Base-by-base conservation (phyloP, 805 yeast species). In the Zygosaccharomyces rouxii region DNA sequence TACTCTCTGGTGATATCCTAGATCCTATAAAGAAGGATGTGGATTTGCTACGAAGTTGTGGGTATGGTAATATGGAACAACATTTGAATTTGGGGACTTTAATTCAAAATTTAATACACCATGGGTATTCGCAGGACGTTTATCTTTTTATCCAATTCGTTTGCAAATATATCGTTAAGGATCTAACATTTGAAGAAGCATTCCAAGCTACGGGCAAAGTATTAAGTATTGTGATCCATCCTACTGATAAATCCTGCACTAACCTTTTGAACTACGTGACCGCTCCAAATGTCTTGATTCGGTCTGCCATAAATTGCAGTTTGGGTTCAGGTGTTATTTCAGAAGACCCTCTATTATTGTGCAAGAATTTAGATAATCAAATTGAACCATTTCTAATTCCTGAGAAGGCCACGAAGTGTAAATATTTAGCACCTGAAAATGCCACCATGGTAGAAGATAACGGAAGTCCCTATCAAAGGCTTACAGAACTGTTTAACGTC, bases 171-270 rank as follows among this genome's bases (percentile, higher is more conserved):
- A 78, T 82, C 13, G 77, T 94, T 16, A 96, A 92, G 2, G 85
- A 86, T 58, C 66, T 85, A 64, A 94, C 99, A 0, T 94, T 94
- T 67, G 97, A 92, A 67, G 98, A 94, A 62, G 95, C 97, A 0
- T 89, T 83, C 61, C 72, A 83, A 51, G 79, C 78, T 52, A 84
- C 96, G 0, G 90, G 86, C 39, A 78, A 86, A 55, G 81, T 88
- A 1, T 73, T 92, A 44, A 94, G 92, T 64, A 82, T 94, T 40
- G 84, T 89, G 1, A 84, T 92, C 2, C 89, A 89, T 66, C 95
- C 97, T 2, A 80, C 86, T 0, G 67, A 66, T 42, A 58, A 57
- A 16, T 77, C 76, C 28, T 75, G 86, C 7, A 94, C 95, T 0
- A 75, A 83, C 0, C 71, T 90, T 42, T 70, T 90, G 54, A 94